Evolutionary conservation across 2,329 filamentous ascomycete genomes (phyloP).

Genomic region (Dothistroma pini): DNA sequence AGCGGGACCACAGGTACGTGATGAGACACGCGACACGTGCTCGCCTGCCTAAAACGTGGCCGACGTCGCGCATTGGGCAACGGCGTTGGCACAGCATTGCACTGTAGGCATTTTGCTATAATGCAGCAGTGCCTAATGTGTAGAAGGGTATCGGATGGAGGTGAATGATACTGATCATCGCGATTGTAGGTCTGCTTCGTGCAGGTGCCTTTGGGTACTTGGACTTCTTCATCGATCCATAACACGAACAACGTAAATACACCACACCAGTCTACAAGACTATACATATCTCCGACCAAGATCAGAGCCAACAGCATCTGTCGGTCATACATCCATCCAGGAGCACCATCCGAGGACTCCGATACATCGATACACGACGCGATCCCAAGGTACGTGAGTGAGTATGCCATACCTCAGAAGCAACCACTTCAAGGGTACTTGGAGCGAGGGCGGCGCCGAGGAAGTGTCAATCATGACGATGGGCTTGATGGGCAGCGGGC

Average conservation of each 20-base stretch:
- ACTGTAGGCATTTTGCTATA: neutral
- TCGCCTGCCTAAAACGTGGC: constrained; percentile 7
- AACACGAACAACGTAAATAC: neutral
- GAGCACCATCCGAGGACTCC: neutral
- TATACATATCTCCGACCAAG: neutral
- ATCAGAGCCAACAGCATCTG: neutral
- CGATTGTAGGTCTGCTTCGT: neutral
- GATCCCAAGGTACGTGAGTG: neutral
- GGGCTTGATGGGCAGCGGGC: neutral
- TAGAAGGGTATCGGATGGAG: neutral
- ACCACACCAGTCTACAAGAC: neutral
- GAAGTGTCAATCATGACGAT: constrained; percentile 2
- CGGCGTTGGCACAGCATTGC: neutral
- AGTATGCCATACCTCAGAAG: constrained; percentile 2
- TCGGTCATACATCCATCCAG: neutral
- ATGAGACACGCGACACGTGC: constrained; percentile 5
- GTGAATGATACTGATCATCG: neutral
- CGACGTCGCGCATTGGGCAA: neutral
- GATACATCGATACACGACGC: neutral
- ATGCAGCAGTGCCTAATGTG: neutral
- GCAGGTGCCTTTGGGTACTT: constrained; percentile 2
- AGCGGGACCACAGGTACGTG: constrained; percentile 13
- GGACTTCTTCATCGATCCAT: neutral
- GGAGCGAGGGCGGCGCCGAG: constrained; percentile 3
- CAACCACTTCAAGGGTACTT: constrained; percentile 5